phyloP scores from a whole-genome alignment of 805 yeast species.

The Candida nanaspora region DNA sequence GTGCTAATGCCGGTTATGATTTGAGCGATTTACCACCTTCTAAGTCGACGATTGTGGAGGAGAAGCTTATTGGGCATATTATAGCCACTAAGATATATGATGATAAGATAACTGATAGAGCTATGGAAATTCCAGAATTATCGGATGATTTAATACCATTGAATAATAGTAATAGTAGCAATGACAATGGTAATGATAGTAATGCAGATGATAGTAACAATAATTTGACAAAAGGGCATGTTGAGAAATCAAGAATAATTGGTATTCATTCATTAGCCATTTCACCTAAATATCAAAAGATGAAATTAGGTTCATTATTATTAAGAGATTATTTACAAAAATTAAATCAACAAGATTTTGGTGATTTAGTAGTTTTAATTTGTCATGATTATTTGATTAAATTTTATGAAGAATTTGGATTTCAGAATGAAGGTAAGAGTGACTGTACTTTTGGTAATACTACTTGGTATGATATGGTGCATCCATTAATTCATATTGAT shows the following conservation, averaged over 20 bases:
- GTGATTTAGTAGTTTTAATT: constrained; percentile 66
- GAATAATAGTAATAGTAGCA: too few relatives aligned
- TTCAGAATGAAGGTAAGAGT: constrained; percentile 61
- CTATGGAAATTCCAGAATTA: constrained; percentile 36
- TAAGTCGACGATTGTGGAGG: constrained; percentile 45
- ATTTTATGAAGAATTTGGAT: constrained; percentile 80
- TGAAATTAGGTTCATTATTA: constrained; percentile 75
- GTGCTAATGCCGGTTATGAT: constrained; percentile 17
- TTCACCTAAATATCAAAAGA: constrained; percentile 70
- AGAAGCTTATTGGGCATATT: constrained; percentile 72
- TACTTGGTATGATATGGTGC: constrained; percentile 52
- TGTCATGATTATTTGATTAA: constrained; percentile 63
- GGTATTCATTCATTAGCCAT: constrained; percentile 82
- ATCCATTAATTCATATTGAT: constrained; percentile 34
- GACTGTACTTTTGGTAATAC: constrained; percentile 43
- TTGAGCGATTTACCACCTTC: constrained; percentile 32
- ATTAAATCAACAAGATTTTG: constrained; percentile 79
- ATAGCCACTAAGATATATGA: constrained; percentile 61
- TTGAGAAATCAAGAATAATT: constrained; percentile 63
- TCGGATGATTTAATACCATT: constrained; percentile 10
- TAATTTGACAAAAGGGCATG: constrained; percentile 46
- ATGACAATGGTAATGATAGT: neutral
- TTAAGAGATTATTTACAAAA: constrained; percentile 89
- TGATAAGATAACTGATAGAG: constrained; percentile 1
- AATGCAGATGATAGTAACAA: constrained; percentile 11